These are phyloP conservation scores for Saprolegnia diclina DNA, from an alignment of 352 stramenopile genomes.

Conservation along the genomic window DNA sequence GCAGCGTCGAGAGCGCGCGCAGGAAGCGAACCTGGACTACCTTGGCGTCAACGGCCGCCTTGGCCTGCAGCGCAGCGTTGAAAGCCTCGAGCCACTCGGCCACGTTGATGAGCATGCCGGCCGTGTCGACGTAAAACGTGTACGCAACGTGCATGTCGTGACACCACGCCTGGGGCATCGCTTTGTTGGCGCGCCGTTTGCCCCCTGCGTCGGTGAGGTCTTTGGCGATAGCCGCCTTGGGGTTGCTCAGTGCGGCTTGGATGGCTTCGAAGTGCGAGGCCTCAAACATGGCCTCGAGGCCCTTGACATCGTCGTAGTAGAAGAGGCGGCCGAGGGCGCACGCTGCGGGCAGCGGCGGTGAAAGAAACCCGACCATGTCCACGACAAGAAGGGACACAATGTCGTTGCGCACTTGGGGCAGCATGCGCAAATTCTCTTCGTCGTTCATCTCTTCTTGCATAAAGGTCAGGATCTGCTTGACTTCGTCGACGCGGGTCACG, in stretches of 20 bases:
- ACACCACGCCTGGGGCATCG: slow-evolving; percentile 33
- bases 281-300: slow-evolving; percentile 3
- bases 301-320: slow-evolving; percentile 14
- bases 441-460: slow-evolving; percentile 15
- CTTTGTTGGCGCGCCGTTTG: neutral
- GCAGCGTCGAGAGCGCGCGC: slow-evolving; percentile 56
- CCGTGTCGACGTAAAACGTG: slow-evolving; percentile 63
- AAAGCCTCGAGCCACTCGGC: slow-evolving; percentile 68
- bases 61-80: slow-evolving; percentile 32
- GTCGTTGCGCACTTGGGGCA: slow-evolving; percentile 41
- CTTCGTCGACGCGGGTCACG: slow-evolving; percentile 9
- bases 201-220: neutral
- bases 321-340: slow-evolving; percentile 10
- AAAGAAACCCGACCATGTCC: slow-evolving; percentile 42
- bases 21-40: slow-evolving; percentile 61
- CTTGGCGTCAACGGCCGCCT: slow-evolving; percentile 26
- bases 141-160: slow-evolving; percentile 61
- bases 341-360: slow-evolving; percentile 14
- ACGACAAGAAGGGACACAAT: slow-evolving; percentile 41
- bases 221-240: neutral
- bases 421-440: slow-evolving; percentile 33
- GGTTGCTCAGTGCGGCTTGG: slow-evolving; percentile 11
- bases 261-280: slow-evolving; percentile 15
- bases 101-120: slow-evolving; percentile 51
- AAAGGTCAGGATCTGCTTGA: slow-evolving; percentile 16